Conservation (phyloP, 139 green algal species). For the Yamagishiella unicocca region DNA sequence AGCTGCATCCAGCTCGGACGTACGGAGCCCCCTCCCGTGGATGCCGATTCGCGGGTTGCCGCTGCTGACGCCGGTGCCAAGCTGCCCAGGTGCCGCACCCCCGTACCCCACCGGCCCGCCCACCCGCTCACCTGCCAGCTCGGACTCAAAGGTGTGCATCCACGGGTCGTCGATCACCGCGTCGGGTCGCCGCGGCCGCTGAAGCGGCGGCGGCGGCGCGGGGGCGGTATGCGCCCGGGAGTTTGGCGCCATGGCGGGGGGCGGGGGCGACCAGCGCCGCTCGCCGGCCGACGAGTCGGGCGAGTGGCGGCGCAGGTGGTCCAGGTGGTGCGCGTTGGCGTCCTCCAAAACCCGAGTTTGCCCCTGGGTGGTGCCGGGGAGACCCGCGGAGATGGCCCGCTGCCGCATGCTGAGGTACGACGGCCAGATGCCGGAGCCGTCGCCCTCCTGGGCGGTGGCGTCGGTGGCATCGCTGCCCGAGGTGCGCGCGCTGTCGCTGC, state of each 20-base stretch:
- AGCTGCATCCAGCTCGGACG: too few relatives aligned
- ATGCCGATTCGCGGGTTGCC: too few relatives aligned
- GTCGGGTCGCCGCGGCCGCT: neutral
- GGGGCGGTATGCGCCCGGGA: neutral
- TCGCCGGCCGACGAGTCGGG: neutral
- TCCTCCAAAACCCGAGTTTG: neutral
- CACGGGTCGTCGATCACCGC: slow-evolving; percentile 15
- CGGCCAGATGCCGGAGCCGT: neutral
- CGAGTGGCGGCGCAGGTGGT: neutral
- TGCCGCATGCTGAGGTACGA: neutral
- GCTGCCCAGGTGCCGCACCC: too few relatives aligned
- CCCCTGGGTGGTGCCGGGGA: neutral
- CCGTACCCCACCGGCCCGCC: too few relatives aligned
- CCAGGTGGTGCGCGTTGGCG: neutral
- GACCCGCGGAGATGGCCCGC: neutral
- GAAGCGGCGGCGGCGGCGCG: neutral
- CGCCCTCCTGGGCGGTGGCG: neutral
- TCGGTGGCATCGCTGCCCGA: neutral
- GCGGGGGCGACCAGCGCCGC: slow-evolving; percentile 1
- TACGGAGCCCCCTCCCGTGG: too few relatives aligned
- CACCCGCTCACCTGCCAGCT: slow-evolving; percentile 15
- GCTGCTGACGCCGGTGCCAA: too few relatives aligned
- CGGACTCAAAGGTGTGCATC: neutral
- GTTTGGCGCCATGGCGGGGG: neutral
- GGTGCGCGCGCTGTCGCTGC: neutral